These are phyloP conservation scores for Fusarium anthophilum DNA, from an alignment of 2,329 filamentous ascomycete genomes.

Conservation along the genomic window DNA sequence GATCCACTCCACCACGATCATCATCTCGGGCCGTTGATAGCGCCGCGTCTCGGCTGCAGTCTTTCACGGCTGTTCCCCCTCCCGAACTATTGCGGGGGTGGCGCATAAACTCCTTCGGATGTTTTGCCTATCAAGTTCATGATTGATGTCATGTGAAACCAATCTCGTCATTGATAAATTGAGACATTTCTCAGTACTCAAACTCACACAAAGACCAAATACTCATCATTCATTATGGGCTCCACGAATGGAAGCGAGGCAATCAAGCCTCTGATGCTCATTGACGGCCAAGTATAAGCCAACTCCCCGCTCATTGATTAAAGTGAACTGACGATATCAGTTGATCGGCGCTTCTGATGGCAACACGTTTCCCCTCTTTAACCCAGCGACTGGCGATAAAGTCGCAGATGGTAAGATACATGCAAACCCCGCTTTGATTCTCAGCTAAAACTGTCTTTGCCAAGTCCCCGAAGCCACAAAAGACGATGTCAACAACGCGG, in stretches of 20 bases:
- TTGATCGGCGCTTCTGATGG: constrained; percentile 30
- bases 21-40: not conserved
- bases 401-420: constrained; percentile 21
- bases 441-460: rapidly evolving
- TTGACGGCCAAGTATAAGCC: constrained; percentile 21
- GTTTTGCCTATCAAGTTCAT: not conserved
- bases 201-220: too few species aligned
- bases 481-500: constrained; percentile 58
- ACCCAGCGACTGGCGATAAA: constrained; percentile 28
- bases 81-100: not conserved
- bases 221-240: not conserved
- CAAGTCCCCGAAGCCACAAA: constrained; percentile 54
- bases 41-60: not conserved
- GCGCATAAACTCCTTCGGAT: not conserved
- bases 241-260: not conserved
- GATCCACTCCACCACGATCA: not conserved
- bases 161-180: not conserved
- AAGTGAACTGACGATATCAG: not conserved
- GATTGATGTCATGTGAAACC: constrained; percentile 10
- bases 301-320: not conserved
- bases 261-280: constrained; percentile 22
- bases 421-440: too few species aligned
- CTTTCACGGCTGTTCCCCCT: not conserved
- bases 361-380: constrained; percentile 30
- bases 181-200: not conserved